A percentile compares a stretch with the other conserved stretches of the same genome.
phyloP scores from a whole-genome alignment of 371 early-diverging fungal genomes.

The Rhizopus microsporus region DNA sequence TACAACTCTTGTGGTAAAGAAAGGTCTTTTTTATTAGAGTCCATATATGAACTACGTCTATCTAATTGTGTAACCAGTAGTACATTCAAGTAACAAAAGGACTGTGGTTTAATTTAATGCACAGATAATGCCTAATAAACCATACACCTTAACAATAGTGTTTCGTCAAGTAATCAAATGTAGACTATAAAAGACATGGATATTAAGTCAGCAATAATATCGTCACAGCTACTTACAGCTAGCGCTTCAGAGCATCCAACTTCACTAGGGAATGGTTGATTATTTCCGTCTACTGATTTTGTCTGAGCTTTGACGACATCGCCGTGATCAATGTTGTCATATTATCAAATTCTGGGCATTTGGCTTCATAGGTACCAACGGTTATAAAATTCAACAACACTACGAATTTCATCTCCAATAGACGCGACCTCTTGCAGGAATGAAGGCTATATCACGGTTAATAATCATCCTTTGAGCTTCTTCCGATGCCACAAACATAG shows the following conservation, averaged over 20 bases:
- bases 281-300: constrained; percentile 84
- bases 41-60: too few species aligned
- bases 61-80: too few species aligned
- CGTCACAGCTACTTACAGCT: constrained; percentile 35
- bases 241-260: constrained; percentile 80
- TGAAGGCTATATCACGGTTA: too few species aligned
- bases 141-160: constrained; percentile 33
- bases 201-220: not conserved
- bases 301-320: constrained; percentile 81
- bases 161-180: constrained; percentile 75
- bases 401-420: too few species aligned
- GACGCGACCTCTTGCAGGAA: too few species aligned
- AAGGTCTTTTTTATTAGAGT: too few species aligned
- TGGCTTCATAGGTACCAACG: constrained; percentile 77
- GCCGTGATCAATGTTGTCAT: constrained; percentile 55
- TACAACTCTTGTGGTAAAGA: too few species aligned
- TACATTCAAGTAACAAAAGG: too few species aligned
- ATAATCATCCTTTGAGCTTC: too few species aligned
- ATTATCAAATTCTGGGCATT: constrained; percentile 85
- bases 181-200: constrained; percentile 38
- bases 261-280: constrained; percentile 82
- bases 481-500: too few species aligned
- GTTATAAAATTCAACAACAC: constrained; percentile 13
- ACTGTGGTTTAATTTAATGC: too few species aligned
- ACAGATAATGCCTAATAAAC: too few species aligned